These are phyloP conservation scores for Mortierella sp. DNA, from an alignment of 371 early-diverging fungal genomes.

Conservation along the genomic window DNA sequence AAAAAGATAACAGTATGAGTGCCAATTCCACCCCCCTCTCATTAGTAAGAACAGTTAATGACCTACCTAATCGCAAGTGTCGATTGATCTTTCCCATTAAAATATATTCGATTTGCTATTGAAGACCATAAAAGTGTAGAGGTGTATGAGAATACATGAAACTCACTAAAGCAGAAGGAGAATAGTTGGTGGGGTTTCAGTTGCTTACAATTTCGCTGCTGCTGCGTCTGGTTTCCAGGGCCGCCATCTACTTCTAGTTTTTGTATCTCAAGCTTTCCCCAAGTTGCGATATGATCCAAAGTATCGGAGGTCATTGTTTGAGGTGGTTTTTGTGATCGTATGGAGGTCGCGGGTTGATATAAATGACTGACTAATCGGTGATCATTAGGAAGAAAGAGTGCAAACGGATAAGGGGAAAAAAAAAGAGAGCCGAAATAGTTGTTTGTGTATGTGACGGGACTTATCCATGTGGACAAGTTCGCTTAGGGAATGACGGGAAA, in stretches of 20 bases:
- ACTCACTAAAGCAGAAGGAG: background rate
- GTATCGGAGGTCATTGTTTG: background rate
- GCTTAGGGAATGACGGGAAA: background rate
- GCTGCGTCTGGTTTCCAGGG: background rate
- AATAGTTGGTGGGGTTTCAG: background rate
- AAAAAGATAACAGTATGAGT: background rate
- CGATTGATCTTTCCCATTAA: background rate
- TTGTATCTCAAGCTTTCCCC: background rate
- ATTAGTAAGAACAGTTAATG: background rate
- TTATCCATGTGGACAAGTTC: background rate
- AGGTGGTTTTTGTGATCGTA: background rate
- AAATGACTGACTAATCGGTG: background rate
- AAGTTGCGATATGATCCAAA: background rate
- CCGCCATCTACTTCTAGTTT: background rate
- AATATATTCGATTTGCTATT: constrained; percentile 9
- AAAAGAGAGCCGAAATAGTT: background rate
- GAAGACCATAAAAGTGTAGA: background rate
- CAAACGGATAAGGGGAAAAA: background rate
- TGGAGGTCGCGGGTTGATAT: background rate
- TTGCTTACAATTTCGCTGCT: background rate
- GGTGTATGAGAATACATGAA: background rate
- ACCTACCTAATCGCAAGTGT: constrained; percentile 4
- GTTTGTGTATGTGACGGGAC: background rate
- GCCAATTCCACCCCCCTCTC: background rate
- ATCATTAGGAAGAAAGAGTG: background rate